These are phyloP conservation scores for Raphanus sativus DNA, from an alignment of 345 rosid species.

Conservation along the genomic window DNA sequence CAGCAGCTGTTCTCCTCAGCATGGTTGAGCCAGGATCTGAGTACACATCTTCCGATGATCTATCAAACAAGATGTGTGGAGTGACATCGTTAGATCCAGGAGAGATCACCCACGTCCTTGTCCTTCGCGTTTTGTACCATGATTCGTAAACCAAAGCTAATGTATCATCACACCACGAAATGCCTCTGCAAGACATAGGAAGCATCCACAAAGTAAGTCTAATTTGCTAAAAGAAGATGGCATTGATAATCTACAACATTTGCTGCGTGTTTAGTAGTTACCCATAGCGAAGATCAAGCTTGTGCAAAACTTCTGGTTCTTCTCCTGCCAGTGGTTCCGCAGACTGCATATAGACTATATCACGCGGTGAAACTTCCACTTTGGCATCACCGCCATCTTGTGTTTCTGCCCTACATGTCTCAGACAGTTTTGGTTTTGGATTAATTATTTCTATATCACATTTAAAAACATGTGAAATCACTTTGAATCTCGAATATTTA, in stretches of 20 bases:
- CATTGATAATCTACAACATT: slow-evolving; percentile 4
- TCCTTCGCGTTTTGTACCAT: slow-evolving; percentile 91
- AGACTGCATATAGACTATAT: slow-evolving; percentile 74
- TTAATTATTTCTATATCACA: slow-evolving; percentile 4
- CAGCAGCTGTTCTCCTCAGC: slow-evolving; percentile 77
- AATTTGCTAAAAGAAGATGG: not conserved
- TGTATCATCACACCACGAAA: slow-evolving; percentile 95
- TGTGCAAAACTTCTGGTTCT: slow-evolving; percentile 75
- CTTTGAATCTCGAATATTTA: slow-evolving; percentile 29
- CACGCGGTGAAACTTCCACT: slow-evolving; percentile 94
- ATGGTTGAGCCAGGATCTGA: slow-evolving; percentile 99
- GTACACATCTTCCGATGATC: slow-evolving; percentile 97
- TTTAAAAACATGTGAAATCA: not conserved
- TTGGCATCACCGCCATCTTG: slow-evolving; percentile 98
- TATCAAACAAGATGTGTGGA: slow-evolving; percentile 83
- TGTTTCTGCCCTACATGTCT: slow-evolving; percentile 82
- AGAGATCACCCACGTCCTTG: slow-evolving; percentile 88
- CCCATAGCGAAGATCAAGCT: slow-evolving; percentile 98
- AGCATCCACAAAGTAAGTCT: not conserved
- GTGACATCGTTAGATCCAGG: slow-evolving; percentile 64
- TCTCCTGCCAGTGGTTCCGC: slow-evolving; percentile 74
- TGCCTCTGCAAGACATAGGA: slow-evolving; percentile 52
- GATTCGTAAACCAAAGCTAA: slow-evolving; percentile 91
- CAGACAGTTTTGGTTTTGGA: slow-evolving; percentile 33
- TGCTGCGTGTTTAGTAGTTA: slow-evolving; percentile 33